Evolutionary conservation across 139 green algal species (phyloP).

Genomic region (Chlamydomonas applanata): DNA sequence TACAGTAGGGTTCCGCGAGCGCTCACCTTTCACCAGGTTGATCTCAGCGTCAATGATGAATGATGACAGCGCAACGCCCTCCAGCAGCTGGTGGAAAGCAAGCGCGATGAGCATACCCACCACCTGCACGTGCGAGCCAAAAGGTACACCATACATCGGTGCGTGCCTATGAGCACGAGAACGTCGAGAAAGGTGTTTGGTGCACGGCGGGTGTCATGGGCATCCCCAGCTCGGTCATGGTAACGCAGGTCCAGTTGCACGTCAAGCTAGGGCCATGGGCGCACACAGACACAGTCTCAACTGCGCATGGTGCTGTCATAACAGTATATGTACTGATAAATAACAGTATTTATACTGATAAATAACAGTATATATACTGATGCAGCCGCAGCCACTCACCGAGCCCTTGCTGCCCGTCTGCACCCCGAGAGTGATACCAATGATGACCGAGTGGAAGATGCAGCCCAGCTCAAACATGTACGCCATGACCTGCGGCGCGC

Average conservation of each 20-base stretch:
- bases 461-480: slow-evolving; percentile 26
- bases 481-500: slow-evolving; percentile 10
- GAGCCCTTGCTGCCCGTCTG: background rate
- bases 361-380: too few species aligned
- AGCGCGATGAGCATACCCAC: slow-evolving; percentile 9
- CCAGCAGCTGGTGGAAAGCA: slow-evolving; percentile 21
- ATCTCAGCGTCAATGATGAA: slow-evolving; percentile 3
- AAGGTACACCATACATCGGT: background rate
- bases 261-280: too few species aligned
- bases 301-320: too few species aligned
- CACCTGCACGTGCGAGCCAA: slow-evolving; percentile 6
- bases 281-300: background rate
- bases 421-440: slow-evolving; percentile 29
- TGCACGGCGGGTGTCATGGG: too few species aligned
- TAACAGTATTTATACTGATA: too few species aligned
- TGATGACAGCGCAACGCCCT: slow-evolving; percentile 8
- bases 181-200: too few species aligned
- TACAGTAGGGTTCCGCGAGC: too few species aligned
- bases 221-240: too few species aligned
- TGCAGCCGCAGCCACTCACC: background rate
- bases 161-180: too few species aligned
- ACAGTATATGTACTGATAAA: too few species aligned
- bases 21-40: background rate
- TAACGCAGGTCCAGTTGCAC: too few species aligned
- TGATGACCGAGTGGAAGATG: slow-evolving; percentile 30